phyloP scores from a whole-genome alignment of 2,329 filamentous ascomycete genomes.

The Huntiella omanensis region DNA sequence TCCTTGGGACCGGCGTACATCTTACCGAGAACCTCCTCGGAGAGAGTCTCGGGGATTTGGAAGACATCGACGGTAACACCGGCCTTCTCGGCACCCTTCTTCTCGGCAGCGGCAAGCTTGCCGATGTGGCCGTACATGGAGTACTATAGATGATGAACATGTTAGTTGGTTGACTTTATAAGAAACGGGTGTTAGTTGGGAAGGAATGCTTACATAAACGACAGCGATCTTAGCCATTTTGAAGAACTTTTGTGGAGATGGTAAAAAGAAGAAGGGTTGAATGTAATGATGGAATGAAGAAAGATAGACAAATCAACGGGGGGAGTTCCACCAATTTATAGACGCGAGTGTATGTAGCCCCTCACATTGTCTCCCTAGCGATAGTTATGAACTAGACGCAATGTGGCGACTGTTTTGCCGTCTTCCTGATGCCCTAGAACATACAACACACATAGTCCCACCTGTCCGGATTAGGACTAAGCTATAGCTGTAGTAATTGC shows the following conservation, averaged over 20 bases:
- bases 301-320: too few species aligned
- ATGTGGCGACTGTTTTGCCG: too few species aligned
- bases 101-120: constrained; percentile 72
- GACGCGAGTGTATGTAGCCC: too few species aligned
- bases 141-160: constrained; percentile 37
- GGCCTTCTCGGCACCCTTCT: constrained; percentile 72
- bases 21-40: constrained; percentile 65
- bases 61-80: constrained; percentile 67
- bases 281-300: too few species aligned
- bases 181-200: background rate
- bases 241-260: constrained; percentile 1
- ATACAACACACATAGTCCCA: too few species aligned
- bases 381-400: too few species aligned
- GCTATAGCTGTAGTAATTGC: too few species aligned
- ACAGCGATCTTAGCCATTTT: constrained; percentile 81
- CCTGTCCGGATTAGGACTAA: too few species aligned
- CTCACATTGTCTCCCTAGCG: too few species aligned
- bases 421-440: too few species aligned
- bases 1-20: constrained; percentile 77
- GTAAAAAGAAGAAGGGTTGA: background rate
- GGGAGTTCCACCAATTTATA: too few species aligned
- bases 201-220: constrained; percentile 48
- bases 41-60: constrained; percentile 79
- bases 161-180: background rate
- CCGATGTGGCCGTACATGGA: constrained; percentile 87